A percentile compares a stretch with the other conserved stretches of the same genome.
These are phyloP conservation scores for Azolla pinnata DNA, from an alignment of 75 land plant species.

Conservation along the genomic window DNA sequence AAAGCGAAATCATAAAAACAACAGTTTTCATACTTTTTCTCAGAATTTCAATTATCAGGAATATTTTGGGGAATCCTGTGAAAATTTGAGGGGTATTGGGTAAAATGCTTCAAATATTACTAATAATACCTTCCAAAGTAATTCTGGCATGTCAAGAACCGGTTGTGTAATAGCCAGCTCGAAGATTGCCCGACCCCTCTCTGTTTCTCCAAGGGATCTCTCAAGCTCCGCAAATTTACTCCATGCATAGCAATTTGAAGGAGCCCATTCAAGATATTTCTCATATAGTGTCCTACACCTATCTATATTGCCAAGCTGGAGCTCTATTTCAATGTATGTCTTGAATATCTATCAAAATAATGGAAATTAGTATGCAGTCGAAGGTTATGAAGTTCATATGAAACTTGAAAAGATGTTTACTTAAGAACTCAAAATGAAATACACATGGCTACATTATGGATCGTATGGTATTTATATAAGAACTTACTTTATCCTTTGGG, in stretches of 20 bases:
- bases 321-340: constrained; percentile 88
- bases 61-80: too few relatives aligned
- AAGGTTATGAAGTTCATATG: too few relatives aligned
- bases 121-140: constrained; percentile 89
- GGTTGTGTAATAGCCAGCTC: constrained; percentile 91
- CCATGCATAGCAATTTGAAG: constrained; percentile 96
- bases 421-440: too few relatives aligned
- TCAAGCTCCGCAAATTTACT: constrained; percentile 90
- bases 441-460: too few relatives aligned
- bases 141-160: constrained; percentile 87
- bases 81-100: too few relatives aligned
- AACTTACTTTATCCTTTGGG: constrained; percentile 83
- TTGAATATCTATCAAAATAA: constrained; percentile 93
- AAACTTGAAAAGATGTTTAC: too few relatives aligned
- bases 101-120: too few relatives aligned
- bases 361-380: too few relatives aligned
- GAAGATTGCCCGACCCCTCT: constrained; percentile 72
- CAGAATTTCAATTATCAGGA: too few relatives aligned
- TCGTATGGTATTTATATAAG: too few relatives aligned
- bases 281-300: constrained; percentile 80
- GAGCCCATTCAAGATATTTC: constrained; percentile 93
- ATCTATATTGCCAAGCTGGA: constrained; percentile 80
- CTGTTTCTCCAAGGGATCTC: constrained; percentile 69
- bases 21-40: too few relatives aligned
- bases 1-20: too few relatives aligned